phyloP scores from a whole-genome alignment of 2,329 filamentous ascomycete genomes.

The Fusarium zealandicum region DNA sequence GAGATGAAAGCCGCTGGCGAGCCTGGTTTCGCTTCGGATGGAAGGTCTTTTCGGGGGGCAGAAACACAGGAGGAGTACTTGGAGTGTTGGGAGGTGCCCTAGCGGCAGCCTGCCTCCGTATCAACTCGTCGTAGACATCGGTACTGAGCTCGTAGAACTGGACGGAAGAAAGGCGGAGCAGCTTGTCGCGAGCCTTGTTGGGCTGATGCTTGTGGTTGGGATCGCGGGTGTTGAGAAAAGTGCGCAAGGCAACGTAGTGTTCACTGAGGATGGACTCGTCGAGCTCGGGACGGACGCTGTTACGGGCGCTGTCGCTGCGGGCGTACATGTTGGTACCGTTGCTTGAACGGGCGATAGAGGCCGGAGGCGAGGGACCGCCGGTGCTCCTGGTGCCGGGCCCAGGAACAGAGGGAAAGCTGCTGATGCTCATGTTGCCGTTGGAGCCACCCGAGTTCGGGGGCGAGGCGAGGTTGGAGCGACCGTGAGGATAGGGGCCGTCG shows the following conservation, averaged over 20 bases:
- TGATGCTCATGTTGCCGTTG: constrained; percentile 64
- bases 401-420: constrained; percentile 63
- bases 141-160: constrained; percentile 98
- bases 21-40: constrained; percentile 98
- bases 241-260: constrained; percentile 82
- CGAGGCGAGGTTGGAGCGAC: constrained; percentile 68
- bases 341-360: constrained; percentile 85
- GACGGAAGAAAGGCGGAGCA: constrained; percentile 85
- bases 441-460: constrained; percentile 73
- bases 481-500: constrained; percentile 61
- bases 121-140: constrained; percentile 94
- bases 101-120: constrained; percentile 78
- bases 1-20: constrained; percentile 90
- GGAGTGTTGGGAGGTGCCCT: constrained; percentile 61
- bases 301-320: constrained; percentile 67
- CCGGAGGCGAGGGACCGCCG: constrained; percentile 81
- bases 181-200: constrained; percentile 93
- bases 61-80: constrained; percentile 69
- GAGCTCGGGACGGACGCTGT: constrained; percentile 64
- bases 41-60: constrained; percentile 86
- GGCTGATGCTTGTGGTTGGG: constrained; percentile 77
- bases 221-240: constrained; percentile 79
- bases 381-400: constrained; percentile 60
- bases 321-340: constrained; percentile 76
- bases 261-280: constrained; percentile 71